phyloP scores from a whole-genome alignment of 257 asterid genomes.

The Ligustrum vulgare region DNA sequence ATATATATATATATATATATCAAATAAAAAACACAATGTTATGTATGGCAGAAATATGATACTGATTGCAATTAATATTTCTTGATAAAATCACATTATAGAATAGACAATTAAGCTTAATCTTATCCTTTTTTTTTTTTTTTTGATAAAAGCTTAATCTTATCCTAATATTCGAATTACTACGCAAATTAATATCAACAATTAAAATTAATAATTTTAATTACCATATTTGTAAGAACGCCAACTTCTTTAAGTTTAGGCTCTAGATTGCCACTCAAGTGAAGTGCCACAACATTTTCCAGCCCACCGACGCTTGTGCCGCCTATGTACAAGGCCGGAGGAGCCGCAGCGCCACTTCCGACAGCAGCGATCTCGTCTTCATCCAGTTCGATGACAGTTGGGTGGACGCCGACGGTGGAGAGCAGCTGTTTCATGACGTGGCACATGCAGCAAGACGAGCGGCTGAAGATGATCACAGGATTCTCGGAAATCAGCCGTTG shows the following conservation, averaged over 20 bases:
- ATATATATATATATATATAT: too few species aligned
- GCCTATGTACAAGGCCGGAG: slow-evolving; percentile 66
- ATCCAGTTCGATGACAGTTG: slow-evolving; percentile 80
- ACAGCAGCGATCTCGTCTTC: slow-evolving; percentile 80
- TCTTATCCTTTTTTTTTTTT: too few species aligned
- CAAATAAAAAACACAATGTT: neutral
- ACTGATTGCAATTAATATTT: neutral
- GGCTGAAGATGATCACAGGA: slow-evolving; percentile 81
- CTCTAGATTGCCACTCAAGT: slow-evolving; percentile 77
- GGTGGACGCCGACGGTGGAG: slow-evolving; percentile 72
- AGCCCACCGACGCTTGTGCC: slow-evolving; percentile 86
- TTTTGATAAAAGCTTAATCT: too few species aligned
- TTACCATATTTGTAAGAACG: slow-evolving; percentile 39
- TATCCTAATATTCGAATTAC: too few species aligned
- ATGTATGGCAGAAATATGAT: neutral
- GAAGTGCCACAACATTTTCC: slow-evolving; percentile 78
- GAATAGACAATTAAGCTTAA: too few species aligned
- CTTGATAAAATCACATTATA: too few species aligned
- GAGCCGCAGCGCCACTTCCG: slow-evolving; percentile 42
- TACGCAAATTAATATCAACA: neutral
- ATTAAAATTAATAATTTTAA: slow-evolving; percentile 15
- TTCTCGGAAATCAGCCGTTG: slow-evolving; percentile 79
- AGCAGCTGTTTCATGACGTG: slow-evolving; percentile 84
- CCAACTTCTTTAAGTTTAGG: slow-evolving; percentile 89
- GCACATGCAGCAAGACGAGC: slow-evolving; percentile 93